Conservation (phyloP, 805 yeast genomes). For the Wickerhamomyces chambardii region DNA sequence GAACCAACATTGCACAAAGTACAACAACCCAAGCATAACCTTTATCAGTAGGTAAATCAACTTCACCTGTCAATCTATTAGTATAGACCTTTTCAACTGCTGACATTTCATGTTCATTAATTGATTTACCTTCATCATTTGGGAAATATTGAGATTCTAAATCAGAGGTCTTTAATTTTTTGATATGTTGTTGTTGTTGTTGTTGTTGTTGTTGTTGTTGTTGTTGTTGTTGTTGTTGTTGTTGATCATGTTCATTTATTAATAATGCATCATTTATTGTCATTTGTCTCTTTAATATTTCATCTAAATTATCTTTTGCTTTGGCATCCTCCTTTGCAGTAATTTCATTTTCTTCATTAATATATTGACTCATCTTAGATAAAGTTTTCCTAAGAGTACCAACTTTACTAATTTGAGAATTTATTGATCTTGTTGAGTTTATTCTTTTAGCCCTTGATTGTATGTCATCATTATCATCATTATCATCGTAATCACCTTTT, state of each 20-base stretch:
- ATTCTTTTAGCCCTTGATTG: too few species aligned
- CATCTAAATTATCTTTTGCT: neutral
- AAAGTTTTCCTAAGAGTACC: neutral
- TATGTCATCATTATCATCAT: too few species aligned
- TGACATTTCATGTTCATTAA: neutral
- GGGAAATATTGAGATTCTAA: neutral
- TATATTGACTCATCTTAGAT: neutral
- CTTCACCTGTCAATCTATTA: conserved; percentile 21
- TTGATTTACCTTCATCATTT: neutral
- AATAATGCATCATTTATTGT: neutral
- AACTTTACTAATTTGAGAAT: neutral
- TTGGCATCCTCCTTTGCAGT: neutral
- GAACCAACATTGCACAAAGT: conserved; percentile 37
- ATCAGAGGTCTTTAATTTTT: too few species aligned
- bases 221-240: too few species aligned
- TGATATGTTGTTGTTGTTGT: neutral
- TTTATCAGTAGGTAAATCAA: conserved; percentile 45
- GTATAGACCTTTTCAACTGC: conserved; percentile 23
- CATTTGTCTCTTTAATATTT: neutral
- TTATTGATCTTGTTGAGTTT: neutral
- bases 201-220: neutral
- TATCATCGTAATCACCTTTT: too few species aligned
- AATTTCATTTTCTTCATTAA: neutral
- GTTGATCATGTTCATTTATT: neutral
- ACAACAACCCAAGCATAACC: conserved; percentile 65